Evolutionary conservation across 2,329 filamentous ascomycete species (phyloP), one percentile per base, ranked within the genome.

Genomic region (Sordariomycetes sp.): DNA sequence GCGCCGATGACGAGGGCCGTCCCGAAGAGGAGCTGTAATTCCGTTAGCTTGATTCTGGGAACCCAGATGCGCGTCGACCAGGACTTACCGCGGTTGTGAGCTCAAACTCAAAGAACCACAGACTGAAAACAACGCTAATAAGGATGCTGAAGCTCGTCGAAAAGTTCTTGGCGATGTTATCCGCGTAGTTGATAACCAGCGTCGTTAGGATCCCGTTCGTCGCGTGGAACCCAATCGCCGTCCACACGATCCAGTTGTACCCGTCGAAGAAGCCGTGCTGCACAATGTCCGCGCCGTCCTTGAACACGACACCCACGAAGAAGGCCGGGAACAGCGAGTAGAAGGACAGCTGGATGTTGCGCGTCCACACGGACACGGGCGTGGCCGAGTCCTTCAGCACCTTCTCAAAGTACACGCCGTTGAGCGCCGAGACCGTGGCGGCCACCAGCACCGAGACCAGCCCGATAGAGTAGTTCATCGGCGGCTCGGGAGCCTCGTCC

Each of bases 291-390:
- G 86, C 83, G 28, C 93, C 94, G 64, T 99, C 94, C 62, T 90
- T 89, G 73, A 89, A 89, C 2, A 95, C 74, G 6, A 97, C 87
- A 1, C 93, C 94, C 57, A 96, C 79, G 59, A 97, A 84, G 0
- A 97, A 77, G 1, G 92, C 89, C 0, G 93, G 90, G 65, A 97
- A 93, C 1, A 97, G 77, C 1, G 92, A 96, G 74, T 96, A 99
- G 68, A 97, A 89, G 1, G 91, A 92, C 25, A 99, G 77, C 71
- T 99, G 94, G 53, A 97, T 88, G 69, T 97, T 99, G 61, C 94
- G 86, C 51, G 94, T 86, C 94, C 94, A 99, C 16, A 97, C 79
- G 0, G 90, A 93, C 6, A 86, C 86, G 54, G 85, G 80, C 1
- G 80, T 79, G 0, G 82, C 79, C n/a, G 88, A 88, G 63, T 96